Percentiles rank a stretch among this genome's conserved stretches.
Evolutionary conservation across 768 basidiomycete genomes (phyloP).

Genomic region (Mycena haematopus): DNA sequence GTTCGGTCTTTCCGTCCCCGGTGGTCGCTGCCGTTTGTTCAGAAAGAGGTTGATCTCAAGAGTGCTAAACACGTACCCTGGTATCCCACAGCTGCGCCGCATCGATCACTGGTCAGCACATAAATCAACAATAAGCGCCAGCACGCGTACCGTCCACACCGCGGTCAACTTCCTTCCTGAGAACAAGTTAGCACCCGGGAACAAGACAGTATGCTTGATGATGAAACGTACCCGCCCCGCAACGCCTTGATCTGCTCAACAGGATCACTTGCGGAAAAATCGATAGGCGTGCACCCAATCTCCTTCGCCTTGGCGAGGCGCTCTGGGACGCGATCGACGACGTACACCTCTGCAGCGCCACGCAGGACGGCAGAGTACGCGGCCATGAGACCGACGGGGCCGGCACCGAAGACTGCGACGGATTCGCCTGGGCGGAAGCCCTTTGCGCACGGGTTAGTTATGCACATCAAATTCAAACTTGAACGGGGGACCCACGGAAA

Average conservation of each 20-base stretch:
- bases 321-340: slow-evolving; percentile 63
- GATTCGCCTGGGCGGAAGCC: slow-evolving; percentile 61
- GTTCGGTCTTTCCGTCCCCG: slow-evolving; percentile 59
- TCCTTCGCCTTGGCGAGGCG: slow-evolving; percentile 57
- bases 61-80: slow-evolving; percentile 35
- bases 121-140: not conserved
- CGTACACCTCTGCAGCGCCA: slow-evolving; percentile 59
- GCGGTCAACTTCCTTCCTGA: slow-evolving; percentile 55
- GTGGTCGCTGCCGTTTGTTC: slow-evolving; percentile 43
- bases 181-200: no score
- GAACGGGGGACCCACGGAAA: slow-evolving; percentile 50
- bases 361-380: slow-evolving; percentile 60
- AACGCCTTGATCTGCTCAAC: slow-evolving; percentile 53
- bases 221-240: slow-evolving; percentile 47
- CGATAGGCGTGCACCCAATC: slow-evolving; percentile 57
- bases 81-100: slow-evolving; percentile 53
- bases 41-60: no score
- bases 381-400: slow-evolving; percentile 63
- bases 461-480: no score
- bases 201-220: not conserved
- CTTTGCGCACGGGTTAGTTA: slow-evolving; percentile 26
- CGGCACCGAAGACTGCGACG: slow-evolving; percentile 59
- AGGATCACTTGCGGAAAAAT: slow-evolving; percentile 54
- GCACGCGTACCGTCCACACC: slow-evolving; percentile 53
- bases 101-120: slow-evolving; percentile 6